Base-by-base conservation (phyloP, 805 yeast genomes). In the Candida suzukii region DNA sequence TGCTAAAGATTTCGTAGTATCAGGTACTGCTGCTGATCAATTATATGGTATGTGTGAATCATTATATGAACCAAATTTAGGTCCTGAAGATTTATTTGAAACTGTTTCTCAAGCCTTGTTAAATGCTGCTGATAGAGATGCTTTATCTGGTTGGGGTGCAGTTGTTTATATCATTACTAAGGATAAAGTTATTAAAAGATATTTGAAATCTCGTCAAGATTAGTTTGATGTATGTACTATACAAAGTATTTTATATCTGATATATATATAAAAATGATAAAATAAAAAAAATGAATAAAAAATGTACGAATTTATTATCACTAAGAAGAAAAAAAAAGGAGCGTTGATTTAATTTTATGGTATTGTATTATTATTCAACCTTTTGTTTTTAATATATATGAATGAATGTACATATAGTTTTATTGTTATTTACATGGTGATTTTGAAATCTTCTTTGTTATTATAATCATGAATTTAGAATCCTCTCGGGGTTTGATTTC, bases 41-140 rank as follows among this genome's bases (percentile, higher is more conserved):
- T 71, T 93, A 43, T 93, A 83, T 59, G 99, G 99, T 63, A 91
- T 93, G 97, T 95, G 99, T 67, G 99, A 93, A 68, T 76, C 95
- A 12, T 71, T 93, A 44, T 95, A 88, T 65, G 98, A 93, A 66
- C 97, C 98, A 33, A 70, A 85, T 56, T 71, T 95, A 52, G 97
- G 79, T 61, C 88, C 98, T 6, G 98, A 93, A 51, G 96, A 93
- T 63, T 70, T 93, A 52, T 93, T 93, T 58, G 98, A 93, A 64
- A 91, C 98, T 32, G 84, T 88, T 50, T 80, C 95, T 52, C 99
- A 93, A 66, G 91, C 97, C 1, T 69, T 93, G 45, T 70, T 93
- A 69, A 88, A 85, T 60, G 98, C 96, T 17, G 95, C 85, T 29
- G 99, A 93, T 64, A 84, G 99, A 72, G 99, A 93, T 65, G 95